Conservation (phyloP, 2,329 filamentous ascomycete species). For the Westerdykella ornata region DNA sequence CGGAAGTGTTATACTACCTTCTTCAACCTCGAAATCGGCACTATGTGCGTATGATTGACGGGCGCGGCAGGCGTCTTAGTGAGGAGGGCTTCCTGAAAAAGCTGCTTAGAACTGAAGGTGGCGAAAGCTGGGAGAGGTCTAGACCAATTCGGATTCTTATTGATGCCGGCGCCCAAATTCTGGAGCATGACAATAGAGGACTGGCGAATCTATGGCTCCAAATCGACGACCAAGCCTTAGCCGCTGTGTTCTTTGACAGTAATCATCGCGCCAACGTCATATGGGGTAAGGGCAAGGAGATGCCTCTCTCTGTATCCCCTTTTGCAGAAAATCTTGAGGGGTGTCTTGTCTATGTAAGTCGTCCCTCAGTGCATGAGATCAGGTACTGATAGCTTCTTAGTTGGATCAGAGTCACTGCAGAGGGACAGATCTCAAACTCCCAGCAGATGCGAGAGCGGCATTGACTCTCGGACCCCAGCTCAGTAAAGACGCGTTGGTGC, state of each 20-base stretch:
- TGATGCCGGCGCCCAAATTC: constrained; percentile 57
- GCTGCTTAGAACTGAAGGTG: constrained; percentile 26
- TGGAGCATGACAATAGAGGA: constrained; percentile 53
- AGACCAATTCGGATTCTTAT: constrained; percentile 51
- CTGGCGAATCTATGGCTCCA: constrained; percentile 49
- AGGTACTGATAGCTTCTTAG: too few species aligned
- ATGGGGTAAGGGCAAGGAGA: constrained; percentile 33
- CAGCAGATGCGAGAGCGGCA: constrained; percentile 43
- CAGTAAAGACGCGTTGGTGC: constrained; percentile 56
- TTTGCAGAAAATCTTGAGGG: constrained; percentile 49
- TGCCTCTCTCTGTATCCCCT: constrained; percentile 48
- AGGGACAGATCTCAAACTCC: constrained; percentile 55
- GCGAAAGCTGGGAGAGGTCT: too few species aligned
- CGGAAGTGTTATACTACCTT: constrained; percentile 55
- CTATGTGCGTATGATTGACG: constrained; percentile 38
- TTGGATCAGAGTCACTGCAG: constrained; percentile 58
- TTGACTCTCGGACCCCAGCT: constrained; percentile 52
- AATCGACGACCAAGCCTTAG: constrained; percentile 41
- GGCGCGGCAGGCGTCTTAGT: constrained; percentile 34
- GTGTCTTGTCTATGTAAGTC: constrained; percentile 54
- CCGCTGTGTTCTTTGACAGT: constrained; percentile 50
- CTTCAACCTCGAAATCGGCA: constrained; percentile 47
- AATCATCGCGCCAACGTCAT: constrained; percentile 44
- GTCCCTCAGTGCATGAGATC: too few species aligned
- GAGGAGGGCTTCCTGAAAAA: constrained; percentile 43